phyloP scores from a whole-genome alignment of 129 eudicot genomes.

The Lactuca sativa region DNA sequence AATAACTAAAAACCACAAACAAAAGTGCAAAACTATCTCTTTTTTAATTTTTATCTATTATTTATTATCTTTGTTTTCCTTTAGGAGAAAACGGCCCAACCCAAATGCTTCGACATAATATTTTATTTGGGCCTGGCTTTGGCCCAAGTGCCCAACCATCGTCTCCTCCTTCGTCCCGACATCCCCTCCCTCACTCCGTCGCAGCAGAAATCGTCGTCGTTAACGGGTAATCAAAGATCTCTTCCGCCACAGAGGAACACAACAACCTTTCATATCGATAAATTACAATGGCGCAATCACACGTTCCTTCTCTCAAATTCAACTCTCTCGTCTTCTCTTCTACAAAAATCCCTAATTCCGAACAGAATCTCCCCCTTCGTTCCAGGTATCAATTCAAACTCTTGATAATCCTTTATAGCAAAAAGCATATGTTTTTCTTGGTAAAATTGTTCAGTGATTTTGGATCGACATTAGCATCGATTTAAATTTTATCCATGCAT shows the following conservation, averaged over 20 bases:
- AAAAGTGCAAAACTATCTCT: too few species aligned
- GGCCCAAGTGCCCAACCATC: background rate
- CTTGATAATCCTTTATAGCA: background rate
- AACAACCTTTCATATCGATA: background rate
- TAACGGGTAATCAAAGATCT: constrained; percentile 28
- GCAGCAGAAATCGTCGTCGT: constrained; percentile 27
- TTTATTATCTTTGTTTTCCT: too few species aligned
- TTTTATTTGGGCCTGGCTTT: too few species aligned
- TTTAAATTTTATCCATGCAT: constrained; percentile 10
- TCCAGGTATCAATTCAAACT: constrained; percentile 35
- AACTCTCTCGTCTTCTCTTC: constrained; percentile 41
- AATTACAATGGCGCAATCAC: constrained; percentile 54
- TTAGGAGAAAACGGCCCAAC: too few species aligned
- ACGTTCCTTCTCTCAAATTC: constrained; percentile 50
- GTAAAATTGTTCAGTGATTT: background rate
- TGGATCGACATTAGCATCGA: background rate
- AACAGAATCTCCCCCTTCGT: constrained; percentile 40
- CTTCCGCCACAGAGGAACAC: constrained; percentile 19
- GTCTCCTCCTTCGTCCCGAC: background rate
- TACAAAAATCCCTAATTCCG: constrained; percentile 38
- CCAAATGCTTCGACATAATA: too few species aligned
- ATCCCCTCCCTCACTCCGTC: constrained; percentile 28
- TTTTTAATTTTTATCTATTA: too few species aligned
- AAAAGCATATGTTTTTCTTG: background rate
- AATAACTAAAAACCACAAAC: too few species aligned